Conservation (phyloP, 2,329 filamentous ascomycete genomes). For the Beauveria australis region DNA sequence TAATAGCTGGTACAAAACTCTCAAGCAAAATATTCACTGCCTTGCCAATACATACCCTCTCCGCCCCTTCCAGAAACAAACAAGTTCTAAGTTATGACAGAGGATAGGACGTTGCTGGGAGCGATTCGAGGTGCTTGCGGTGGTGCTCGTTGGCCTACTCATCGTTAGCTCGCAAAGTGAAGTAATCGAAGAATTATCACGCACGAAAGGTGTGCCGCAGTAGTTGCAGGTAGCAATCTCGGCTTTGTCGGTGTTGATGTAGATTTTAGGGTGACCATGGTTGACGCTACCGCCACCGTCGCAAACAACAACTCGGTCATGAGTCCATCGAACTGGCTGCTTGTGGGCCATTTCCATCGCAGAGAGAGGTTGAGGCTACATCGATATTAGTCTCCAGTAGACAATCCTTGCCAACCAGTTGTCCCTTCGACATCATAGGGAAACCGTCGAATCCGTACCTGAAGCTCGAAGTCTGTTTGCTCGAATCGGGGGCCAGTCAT, state of each 20-base stretch:
- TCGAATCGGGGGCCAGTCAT: conserved; percentile 96
- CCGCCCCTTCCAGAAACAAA: not conserved
- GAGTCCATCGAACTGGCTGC: conserved; percentile 87
- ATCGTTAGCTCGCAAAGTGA: conserved; percentile 7
- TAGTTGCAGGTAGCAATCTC: conserved; percentile 87
- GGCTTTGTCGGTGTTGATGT: conserved; percentile 97
- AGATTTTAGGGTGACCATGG: conserved; percentile 83
- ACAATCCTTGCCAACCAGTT: not conserved
- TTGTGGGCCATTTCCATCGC: conserved; percentile 96
- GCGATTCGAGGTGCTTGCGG: conserved; percentile 72
- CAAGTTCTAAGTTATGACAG: conserved; percentile 40
- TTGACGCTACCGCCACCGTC: conserved; percentile 79
- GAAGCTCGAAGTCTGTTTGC: conserved; percentile 86
- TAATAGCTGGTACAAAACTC: conserved; percentile 4
- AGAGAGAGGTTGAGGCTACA: conserved; percentile 75
- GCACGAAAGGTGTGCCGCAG: conserved; percentile 87
- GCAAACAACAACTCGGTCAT: conserved; percentile 73
- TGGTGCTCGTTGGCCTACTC: conserved; percentile 81
- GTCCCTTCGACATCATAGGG: not conserved
- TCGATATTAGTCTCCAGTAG: conserved; percentile 10
- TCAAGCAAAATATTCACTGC: not conserved
- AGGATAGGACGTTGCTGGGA: conserved; percentile 74
- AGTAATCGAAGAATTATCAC: conserved; percentile 23
- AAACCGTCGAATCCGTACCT: conserved; percentile 54
- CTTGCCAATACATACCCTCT: not conserved